Evolutionary conservation across 371 early-diverging fungal species (phyloP).

Genomic region (Mucor irregularis): DNA sequence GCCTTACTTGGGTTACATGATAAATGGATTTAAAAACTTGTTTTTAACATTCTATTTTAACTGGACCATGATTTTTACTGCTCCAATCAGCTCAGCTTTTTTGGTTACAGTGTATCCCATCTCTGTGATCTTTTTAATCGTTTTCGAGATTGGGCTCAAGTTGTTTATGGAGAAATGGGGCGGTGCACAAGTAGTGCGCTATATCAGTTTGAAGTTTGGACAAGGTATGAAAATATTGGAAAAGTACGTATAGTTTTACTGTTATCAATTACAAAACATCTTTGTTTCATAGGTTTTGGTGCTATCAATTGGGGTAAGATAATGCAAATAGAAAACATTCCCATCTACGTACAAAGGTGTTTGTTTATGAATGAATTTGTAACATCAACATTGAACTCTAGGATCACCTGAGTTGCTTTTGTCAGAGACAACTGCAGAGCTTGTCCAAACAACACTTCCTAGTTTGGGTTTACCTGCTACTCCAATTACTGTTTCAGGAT

Average conservation of each 20-base stretch:
- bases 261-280: background rate
- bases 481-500: conserved; percentile 4
- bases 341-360: no score
- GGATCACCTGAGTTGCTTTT: conserved; percentile 28
- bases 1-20: conserved; percentile 25
- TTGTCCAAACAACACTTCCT: conserved; percentile 19
- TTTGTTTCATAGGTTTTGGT: conserved; percentile 15
- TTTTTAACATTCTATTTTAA: conserved; percentile 38
- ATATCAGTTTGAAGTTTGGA: conserved; percentile 26
- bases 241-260: background rate
- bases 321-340: background rate
- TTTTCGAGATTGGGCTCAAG: conserved; percentile 24
- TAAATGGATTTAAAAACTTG: conserved; percentile 17
- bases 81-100: conserved; percentile 27
- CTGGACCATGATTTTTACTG: conserved; percentile 23
- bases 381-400: background rate
- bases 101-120: conserved; percentile 23
- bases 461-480: conserved; percentile 17
- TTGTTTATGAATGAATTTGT: background rate
- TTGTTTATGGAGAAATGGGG: conserved; percentile 30
- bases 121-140: conserved; percentile 21
- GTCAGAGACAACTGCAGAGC: conserved; percentile 13
- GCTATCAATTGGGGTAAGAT: conserved; percentile 41
- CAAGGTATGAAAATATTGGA: conserved; percentile 1
- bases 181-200: conserved; percentile 19